Evolutionary conservation across 225 moss, liverwort and hornwort genomes (phyloP).

Genomic region (Pseudoscleropodium purum): DNA sequence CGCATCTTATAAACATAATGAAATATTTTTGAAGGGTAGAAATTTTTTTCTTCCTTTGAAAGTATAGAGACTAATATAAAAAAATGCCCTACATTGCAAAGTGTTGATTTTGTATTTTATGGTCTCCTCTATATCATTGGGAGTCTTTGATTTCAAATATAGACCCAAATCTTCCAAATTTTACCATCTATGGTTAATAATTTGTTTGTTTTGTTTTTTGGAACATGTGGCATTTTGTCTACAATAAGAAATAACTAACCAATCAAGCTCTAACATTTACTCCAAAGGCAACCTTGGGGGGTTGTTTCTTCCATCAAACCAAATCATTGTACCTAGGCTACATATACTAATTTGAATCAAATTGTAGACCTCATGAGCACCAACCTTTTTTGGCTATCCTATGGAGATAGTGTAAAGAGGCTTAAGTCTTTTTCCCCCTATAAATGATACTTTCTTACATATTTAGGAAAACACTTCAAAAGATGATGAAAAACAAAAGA

Average conservation of each 20-base stretch:
- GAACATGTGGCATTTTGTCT: not conserved
- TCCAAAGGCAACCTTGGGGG: not conserved
- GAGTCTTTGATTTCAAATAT: not conserved
- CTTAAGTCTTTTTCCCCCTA: not conserved
- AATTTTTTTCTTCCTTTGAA: not conserved
- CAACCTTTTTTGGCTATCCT: not conserved
- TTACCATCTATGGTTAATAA: not conserved
- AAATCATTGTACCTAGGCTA: not conserved
- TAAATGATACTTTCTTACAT: too few species aligned
- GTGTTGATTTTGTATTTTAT: not conserved
- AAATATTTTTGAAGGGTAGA: not conserved
- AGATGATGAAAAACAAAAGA: too few species aligned
- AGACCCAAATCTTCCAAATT: not conserved
- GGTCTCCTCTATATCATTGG: not conserved
- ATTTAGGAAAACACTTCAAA: too few species aligned
- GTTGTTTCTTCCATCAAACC: not conserved
- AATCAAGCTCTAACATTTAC: not conserved
- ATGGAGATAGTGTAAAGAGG: not conserved
- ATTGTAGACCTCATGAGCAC: not conserved
- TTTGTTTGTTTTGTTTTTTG: not conserved
- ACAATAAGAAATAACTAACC: too few species aligned
- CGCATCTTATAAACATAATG: not conserved
- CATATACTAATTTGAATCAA: fast-evolving
- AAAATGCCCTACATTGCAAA: fast-evolving
- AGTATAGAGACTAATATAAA: not conserved